phyloP scores from a whole-genome alignment of 768 basidiomycete genomes.

The Mycena vitilis region DNA sequence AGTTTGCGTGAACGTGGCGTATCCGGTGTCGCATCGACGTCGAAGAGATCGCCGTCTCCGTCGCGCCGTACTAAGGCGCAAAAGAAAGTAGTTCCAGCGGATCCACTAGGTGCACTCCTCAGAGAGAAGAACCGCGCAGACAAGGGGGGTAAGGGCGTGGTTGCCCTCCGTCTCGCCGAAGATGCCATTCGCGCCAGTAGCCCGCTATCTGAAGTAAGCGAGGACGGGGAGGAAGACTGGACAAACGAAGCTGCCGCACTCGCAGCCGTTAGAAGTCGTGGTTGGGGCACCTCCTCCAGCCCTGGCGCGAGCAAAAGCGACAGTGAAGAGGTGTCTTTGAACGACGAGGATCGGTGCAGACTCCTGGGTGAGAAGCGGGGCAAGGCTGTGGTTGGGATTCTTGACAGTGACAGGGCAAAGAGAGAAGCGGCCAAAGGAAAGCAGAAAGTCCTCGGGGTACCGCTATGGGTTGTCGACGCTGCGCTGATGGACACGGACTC shows the following conservation, averaged over 20 bases:
- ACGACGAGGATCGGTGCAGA: slow-evolving; percentile 48
- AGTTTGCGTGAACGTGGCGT: slow-evolving; percentile 28
- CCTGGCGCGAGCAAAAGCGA: slow-evolving; percentile 31
- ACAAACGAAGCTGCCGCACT: slow-evolving; percentile 54
- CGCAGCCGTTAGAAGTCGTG: slow-evolving; percentile 45
- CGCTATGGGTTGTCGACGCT: slow-evolving; percentile 42
- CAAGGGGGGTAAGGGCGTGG: slow-evolving; percentile 51
- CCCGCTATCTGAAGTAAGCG: slow-evolving; percentile 44
- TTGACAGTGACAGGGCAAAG: slow-evolving; percentile 53
- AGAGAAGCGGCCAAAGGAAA: slow-evolving; percentile 40
- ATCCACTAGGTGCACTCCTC: slow-evolving; percentile 67
- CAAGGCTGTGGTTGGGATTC: slow-evolving; percentile 57
- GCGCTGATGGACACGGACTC: slow-evolving; percentile 13
- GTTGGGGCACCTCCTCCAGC: slow-evolving; percentile 39
- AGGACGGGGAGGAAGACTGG: slow-evolving; percentile 51
- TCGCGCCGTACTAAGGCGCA: slow-evolving; percentile 32
- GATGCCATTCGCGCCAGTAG: slow-evolving; percentile 48
- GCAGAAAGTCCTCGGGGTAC: slow-evolving; percentile 44
- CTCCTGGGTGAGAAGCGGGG: slow-evolving; percentile 55
- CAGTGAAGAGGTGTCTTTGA: slow-evolving; percentile 41
- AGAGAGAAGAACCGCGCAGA: slow-evolving; percentile 62
- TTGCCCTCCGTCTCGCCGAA: slow-evolving; percentile 61
- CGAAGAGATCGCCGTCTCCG: slow-evolving; percentile 31
- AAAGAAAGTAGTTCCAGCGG: slow-evolving; percentile 45
- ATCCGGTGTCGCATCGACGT: slow-evolving; percentile 20